A percentile compares a stretch with the other conserved stretches of the same genome.
Evolutionary conservation across 78 protist species (phyloP).

Genomic region (Dictyostelium brefeldianum): DNA sequence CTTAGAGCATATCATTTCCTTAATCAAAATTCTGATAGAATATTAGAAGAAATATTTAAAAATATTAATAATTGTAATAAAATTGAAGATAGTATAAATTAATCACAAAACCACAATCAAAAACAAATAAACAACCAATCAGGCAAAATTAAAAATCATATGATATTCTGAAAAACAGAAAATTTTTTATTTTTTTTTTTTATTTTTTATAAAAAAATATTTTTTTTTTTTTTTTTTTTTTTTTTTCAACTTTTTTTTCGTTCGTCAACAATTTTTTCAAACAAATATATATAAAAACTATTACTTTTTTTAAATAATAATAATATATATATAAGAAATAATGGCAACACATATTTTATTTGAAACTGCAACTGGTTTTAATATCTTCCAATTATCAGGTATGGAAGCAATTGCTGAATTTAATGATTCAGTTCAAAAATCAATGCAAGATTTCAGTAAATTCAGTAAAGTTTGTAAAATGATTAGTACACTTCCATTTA

Average conservation of each 20-base stretch:
- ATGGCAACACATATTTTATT: slow-evolving; percentile 87
- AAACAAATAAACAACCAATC: background rate
- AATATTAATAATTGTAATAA: slow-evolving; percentile 21
- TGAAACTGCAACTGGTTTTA: slow-evolving; percentile 95
- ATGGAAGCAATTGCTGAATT: slow-evolving; percentile 89
- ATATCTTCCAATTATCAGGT: slow-evolving; percentile 86
- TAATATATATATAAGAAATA: background rate
- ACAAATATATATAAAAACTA: background rate
- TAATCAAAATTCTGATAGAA: background rate
- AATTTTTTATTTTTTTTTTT: background rate
- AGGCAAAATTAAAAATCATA: background rate
- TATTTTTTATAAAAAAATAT: no score
- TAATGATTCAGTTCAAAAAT: slow-evolving; percentile 60
- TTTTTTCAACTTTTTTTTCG: background rate
- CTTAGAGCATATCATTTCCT: background rate
- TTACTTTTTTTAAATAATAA: no score
- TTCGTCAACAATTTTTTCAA: background rate
- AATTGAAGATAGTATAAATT: background rate
- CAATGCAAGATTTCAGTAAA: slow-evolving; percentile 79
- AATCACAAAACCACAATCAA: background rate
- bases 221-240: background rate
- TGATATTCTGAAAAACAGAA: background rate
- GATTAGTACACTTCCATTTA: slow-evolving; percentile 92
- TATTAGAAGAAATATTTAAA: slow-evolving; percentile 12
- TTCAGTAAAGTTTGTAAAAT: slow-evolving; percentile 86